phyloP scores from a whole-genome alignment of 2,329 filamentous ascomycete species.

The Bipolaris gigantea region DNA sequence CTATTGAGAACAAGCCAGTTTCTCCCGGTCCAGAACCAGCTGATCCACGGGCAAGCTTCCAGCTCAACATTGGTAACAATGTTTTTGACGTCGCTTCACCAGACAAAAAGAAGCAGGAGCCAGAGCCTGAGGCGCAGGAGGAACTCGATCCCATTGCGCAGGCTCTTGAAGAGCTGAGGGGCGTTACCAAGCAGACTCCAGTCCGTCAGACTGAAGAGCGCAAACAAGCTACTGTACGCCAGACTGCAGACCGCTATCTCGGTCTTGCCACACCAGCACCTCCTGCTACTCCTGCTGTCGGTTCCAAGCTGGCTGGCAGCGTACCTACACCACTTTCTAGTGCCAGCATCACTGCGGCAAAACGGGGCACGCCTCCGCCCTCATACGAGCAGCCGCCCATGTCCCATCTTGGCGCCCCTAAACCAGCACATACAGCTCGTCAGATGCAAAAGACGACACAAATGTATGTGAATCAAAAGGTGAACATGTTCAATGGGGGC shows the following conservation, averaged over 20 bases:
- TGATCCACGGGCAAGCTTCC: slow-evolving; percentile 88
- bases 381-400: slow-evolving; percentile 75
- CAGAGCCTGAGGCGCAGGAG: slow-evolving; percentile 54
- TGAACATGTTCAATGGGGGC: slow-evolving; percentile 68
- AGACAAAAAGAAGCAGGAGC: slow-evolving; percentile 56
- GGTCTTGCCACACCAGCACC: slow-evolving; percentile 82
- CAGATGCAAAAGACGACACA: slow-evolving; percentile 96
- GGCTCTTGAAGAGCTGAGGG: slow-evolving; percentile 90
- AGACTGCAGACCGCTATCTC: slow-evolving; percentile 94
- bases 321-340: slow-evolving; percentile 50
- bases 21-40: slow-evolving; percentile 70
- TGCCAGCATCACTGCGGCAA: slow-evolving; percentile 56
- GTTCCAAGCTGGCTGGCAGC: slow-evolving; percentile 45
- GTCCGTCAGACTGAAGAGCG: slow-evolving; percentile 73
- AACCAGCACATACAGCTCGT: slow-evolving; percentile 87
- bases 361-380: slow-evolving; percentile 79
- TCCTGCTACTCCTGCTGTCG: slow-evolving; percentile 44
- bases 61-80: slow-evolving; percentile 92
- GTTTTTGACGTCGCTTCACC: slow-evolving; percentile 89
- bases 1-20: slow-evolving; percentile 35
- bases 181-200: slow-evolving; percentile 77
- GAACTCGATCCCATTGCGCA: slow-evolving; percentile 86
- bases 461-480: slow-evolving; percentile 80
- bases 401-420: slow-evolving; percentile 81
- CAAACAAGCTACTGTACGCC: slow-evolving; percentile 78